Percentiles rank a stretch among this genome's conserved stretches.
Evolutionary conservation across 371 early-diverging fungal species (phyloP).

Genomic region (Mortierella sp.): DNA sequence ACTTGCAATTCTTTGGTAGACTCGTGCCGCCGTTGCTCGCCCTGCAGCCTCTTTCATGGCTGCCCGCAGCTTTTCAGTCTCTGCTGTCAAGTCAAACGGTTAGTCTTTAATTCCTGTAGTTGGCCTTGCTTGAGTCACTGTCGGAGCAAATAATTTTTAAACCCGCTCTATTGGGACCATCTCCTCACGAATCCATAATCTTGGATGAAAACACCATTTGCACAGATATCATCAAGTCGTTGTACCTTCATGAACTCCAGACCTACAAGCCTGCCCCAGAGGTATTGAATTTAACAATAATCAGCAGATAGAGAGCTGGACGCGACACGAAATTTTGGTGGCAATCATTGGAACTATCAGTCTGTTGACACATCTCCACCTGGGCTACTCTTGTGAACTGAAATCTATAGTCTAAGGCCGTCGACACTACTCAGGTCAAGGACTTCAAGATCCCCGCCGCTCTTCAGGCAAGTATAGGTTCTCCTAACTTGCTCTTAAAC

Average conservation of each 20-base stretch:
- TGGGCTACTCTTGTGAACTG: neutral
- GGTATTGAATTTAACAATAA: neutral
- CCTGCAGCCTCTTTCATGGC: constrained; percentile 16
- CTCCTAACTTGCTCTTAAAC: neutral
- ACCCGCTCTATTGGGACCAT: too few relatives aligned
- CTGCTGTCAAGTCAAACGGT: constrained; percentile 13
- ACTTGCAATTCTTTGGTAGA: neutral
- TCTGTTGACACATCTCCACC: neutral
- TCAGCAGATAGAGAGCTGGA: neutral
- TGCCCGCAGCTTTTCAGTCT: constrained; percentile 19
- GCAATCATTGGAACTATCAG: neutral
- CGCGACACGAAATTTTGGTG: neutral
- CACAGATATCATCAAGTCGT: constrained; percentile 12
- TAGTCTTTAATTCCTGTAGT: neutral
- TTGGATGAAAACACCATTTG: neutral
- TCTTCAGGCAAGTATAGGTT: constrained; percentile 4
- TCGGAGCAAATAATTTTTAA: too few relatives aligned
- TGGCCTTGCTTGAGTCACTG: neutral
- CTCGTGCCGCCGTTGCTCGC: constrained; percentile 16
- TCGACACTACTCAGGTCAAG: constrained; percentile 12
- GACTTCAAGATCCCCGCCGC: constrained; percentile 14
- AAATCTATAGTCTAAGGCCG: constrained; percentile 6
- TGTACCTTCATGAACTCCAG: constrained; percentile 17
- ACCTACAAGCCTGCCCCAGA: constrained; percentile 16
- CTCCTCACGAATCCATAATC: neutral